Evolutionary conservation across 352 stramenopile genomes (phyloP), one percentile per base, ranked within the genome.

Genomic region (Phytophthora sp.): DNA sequence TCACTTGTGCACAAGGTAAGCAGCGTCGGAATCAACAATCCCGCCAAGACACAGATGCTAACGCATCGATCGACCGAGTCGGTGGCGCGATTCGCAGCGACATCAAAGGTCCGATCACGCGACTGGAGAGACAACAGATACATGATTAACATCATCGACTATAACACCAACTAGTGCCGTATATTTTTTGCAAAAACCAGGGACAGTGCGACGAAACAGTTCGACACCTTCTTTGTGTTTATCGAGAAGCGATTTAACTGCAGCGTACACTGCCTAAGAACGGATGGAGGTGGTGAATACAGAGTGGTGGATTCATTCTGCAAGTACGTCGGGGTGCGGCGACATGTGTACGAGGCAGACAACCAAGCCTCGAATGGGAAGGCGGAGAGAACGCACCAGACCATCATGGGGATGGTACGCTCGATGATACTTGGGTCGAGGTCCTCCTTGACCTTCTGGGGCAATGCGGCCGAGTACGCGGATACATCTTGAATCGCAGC

Each of bases 401-500:
- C 45, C 0, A 54, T 54, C 17, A 42, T 54, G 45, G 18, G 10
- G 50, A 66, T 74, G 51, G 48, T 62, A 4, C 54, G 65, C 1
- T 75, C 42, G 24, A 69, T 69, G 52, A 15, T 75, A 3, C 72
- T 78, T 27, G 60, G 10, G 2, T 66, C 32, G 4, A 45, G 51
- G 0, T 20, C 75, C 0, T 31, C 60, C 9, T 39, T 78, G 4
- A 38, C 13, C 17, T 72, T 69, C 44, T 76, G 66, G 52, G 52
- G 60, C 0, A 38, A 74, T 18, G 64, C 64, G 0, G 65, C 31
- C 0, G 50, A 69, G 28, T 76, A 72, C 27, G 66, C 61, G 1
- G 37, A 0, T 72, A 68, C 42, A 44, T 79, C 0, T 48, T 72
- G 11, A 76, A 75, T 24, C 26, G 60, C 0, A 72, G 57, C 30